These are phyloP conservation scores for Mortierella claussenii DNA, from an alignment of 192 early-diverging fungal species.

Conservation along the genomic window DNA sequence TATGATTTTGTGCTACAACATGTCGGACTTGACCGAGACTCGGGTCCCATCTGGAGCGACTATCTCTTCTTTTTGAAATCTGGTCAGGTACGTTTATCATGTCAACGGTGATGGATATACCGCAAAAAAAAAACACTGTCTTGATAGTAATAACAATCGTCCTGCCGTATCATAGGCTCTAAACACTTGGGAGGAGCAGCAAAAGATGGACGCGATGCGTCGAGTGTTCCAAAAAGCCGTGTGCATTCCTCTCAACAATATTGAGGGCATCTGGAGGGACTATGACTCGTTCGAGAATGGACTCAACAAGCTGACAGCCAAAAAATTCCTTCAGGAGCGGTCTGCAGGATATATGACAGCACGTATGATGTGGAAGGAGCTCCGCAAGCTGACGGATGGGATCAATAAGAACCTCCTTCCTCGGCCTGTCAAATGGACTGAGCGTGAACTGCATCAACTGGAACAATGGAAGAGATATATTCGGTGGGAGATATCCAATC, in stretches of 20 bases:
- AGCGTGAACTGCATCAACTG: constrained; percentile 70
- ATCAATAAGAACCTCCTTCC: constrained; percentile 80
- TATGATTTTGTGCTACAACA: constrained; percentile 91
- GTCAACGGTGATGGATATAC: too few species aligned
- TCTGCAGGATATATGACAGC: constrained; percentile 96
- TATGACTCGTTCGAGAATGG: constrained; percentile 94
- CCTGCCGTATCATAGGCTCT: constrained; percentile 54
- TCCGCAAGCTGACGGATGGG: constrained; percentile 79
- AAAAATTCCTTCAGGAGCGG: constrained; percentile 86
- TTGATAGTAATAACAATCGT: too few species aligned
- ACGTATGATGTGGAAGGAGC: constrained; percentile 84
- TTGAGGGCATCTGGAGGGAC: constrained; percentile 95
- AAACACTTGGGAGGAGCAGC: constrained; percentile 89
- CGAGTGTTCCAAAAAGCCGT: constrained; percentile 87
- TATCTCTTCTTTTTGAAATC: constrained; percentile 86
- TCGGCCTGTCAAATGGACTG: constrained; percentile 81
- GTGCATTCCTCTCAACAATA: constrained; percentile 85
- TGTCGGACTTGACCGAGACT: constrained; percentile 89
- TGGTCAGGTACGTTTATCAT: constrained; percentile 66
- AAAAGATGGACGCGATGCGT: constrained; percentile 87
- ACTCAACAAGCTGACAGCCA: constrained; percentile 88
- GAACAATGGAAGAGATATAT: constrained; percentile 88
- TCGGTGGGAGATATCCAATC: constrained; percentile 91
- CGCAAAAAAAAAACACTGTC: not conserved
- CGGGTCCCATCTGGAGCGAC: constrained; percentile 89